Base-by-base conservation (phyloP, 1,284 basidiomycete genomes). In the Gymnopus androsaceus region DNA sequence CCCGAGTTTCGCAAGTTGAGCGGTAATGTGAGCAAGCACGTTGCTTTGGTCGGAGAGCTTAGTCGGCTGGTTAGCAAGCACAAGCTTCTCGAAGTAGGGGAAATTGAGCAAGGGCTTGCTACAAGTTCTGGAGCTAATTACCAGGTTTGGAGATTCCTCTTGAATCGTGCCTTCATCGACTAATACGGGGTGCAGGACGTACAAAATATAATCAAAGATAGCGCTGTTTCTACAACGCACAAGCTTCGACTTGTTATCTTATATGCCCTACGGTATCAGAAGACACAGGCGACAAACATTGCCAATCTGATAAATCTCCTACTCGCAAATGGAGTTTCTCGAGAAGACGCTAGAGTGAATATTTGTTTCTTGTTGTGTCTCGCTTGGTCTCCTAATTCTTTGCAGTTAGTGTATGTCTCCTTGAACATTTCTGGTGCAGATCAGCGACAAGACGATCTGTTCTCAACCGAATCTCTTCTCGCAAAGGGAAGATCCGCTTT, bases 11-110 rank as follows among this genome's bases (percentile, higher is more conserved):
- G 89, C 62, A 95, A 95, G 67, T 80, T 99, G 30, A 94, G 97
- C 3, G 95, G 95, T 21, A 99, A 99, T 70, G 97, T 99, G 30
- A 94, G 91, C 73, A 99, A 99, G 73, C 97, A 99, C 67, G 97
- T 99, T 21, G 92, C 95, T 7, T 75, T 99, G 11, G 94, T 99
- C 0, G 96, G 96, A 34, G 97, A 99, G 71, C 81, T 99, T 58
- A 97, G 94, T 67, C 79, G 94, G 57, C 71, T 98, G 37, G 94
- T 99, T 19, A 92, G 89, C 50, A 78, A 87, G 59, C 89, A 95
- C 67, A 92, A 90, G 66, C 71, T 98, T 49, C 75, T 99, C 42
- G 92, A 94, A 56, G 84, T 97, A 1, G 93, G 92, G 33, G 97
- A 99, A 75, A 83, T 98, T 14, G 97, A 99, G 70, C 97, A 99